Evolutionary conservation across 805 yeast genomes (phyloP).

Genomic region (Sugiyamaella lignohabitans): DNA sequence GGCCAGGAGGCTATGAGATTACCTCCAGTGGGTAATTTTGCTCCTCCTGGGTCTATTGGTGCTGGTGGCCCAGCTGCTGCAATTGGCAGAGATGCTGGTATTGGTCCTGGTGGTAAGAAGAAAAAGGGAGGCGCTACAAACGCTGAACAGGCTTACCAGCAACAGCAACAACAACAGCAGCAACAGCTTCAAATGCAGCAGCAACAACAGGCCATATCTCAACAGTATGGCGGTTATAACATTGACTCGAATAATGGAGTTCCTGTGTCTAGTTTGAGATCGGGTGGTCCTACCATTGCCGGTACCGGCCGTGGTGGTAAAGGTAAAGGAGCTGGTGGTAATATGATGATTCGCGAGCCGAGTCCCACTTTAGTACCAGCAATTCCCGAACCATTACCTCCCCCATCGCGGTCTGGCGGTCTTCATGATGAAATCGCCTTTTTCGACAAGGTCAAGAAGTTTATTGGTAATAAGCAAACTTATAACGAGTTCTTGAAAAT

Average conservation of each 20-base stretch:
- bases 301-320: constrained; percentile 5
- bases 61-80: neutral
- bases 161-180: constrained; percentile 14
- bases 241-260: constrained; percentile 9
- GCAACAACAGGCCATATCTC: constrained; percentile 4
- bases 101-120: constrained; percentile 16
- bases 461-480: constrained; percentile 79
- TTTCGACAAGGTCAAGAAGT: constrained; percentile 86
- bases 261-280: constrained; percentile 21
- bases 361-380: constrained; percentile 76
- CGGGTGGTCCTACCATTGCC: constrained; percentile 13
- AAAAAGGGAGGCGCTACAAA: constrained; percentile 18
- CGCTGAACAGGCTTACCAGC: neutral
- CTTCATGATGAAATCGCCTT: constrained; percentile 80
- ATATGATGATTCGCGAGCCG: constrained; percentile 13
- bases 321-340: constrained; percentile 9
- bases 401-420: constrained; percentile 48
- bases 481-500: constrained; percentile 90
- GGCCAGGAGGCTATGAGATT: constrained; percentile 43
- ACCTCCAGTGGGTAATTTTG: constrained; percentile 87
- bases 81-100: neutral
- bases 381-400: constrained; percentile 69
- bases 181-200: neutral
- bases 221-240: neutral
- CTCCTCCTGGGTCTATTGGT: constrained; percentile 43